Percentiles rank a stretch among this genome's conserved stretches.
These are phyloP conservation scores for Fusarium phyllophilum DNA, from an alignment of 2,329 filamentous ascomycete species.

Conservation along the genomic window DNA sequence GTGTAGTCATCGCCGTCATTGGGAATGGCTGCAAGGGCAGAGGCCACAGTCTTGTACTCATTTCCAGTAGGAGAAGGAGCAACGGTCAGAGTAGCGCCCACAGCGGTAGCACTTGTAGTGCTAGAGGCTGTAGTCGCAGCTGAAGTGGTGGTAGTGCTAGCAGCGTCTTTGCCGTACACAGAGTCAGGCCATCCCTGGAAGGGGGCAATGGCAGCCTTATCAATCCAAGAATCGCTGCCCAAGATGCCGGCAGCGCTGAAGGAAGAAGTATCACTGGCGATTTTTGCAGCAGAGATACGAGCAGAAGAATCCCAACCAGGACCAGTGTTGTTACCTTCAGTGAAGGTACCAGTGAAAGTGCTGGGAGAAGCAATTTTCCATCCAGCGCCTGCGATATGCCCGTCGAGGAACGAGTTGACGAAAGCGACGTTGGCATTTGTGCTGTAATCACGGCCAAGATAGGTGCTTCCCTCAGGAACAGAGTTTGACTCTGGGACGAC, in stretches of 20 bases:
- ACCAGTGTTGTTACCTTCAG: slow-evolving; percentile 48
- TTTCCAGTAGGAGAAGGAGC: slow-evolving; percentile 50
- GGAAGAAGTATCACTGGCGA: slow-evolving; percentile 59
- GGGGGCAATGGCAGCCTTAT: slow-evolving; percentile 43
- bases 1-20: slow-evolving; percentile 37
- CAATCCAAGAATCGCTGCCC: slow-evolving; percentile 47
- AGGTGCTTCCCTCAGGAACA: slow-evolving; percentile 38
- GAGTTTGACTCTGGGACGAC: slow-evolving; percentile 46
- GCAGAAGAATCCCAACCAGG: slow-evolving; percentile 40
- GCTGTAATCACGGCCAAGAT: slow-evolving; percentile 45
- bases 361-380: slow-evolving; percentile 42
- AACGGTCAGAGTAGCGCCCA: slow-evolving; percentile 34
- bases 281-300: slow-evolving; percentile 36
- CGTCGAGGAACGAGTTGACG: slow-evolving; percentile 46
- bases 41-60: slow-evolving; percentile 54
- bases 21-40: slow-evolving; percentile 55
- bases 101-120: background rate
- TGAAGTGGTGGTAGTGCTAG: slow-evolving; percentile 7
- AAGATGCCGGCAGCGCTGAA: slow-evolving; percentile 53
- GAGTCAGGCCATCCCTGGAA: slow-evolving; percentile 46
- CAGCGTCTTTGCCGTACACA: slow-evolving; percentile 29
- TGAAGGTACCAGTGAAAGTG: slow-evolving; percentile 43
- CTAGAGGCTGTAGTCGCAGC: slow-evolving; percentile 17
- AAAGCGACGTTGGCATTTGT: slow-evolving; percentile 41
- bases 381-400: slow-evolving; percentile 40